Conservation (phyloP, 768 basidiomycete species). For the Hypholoma fasciculare region DNA sequence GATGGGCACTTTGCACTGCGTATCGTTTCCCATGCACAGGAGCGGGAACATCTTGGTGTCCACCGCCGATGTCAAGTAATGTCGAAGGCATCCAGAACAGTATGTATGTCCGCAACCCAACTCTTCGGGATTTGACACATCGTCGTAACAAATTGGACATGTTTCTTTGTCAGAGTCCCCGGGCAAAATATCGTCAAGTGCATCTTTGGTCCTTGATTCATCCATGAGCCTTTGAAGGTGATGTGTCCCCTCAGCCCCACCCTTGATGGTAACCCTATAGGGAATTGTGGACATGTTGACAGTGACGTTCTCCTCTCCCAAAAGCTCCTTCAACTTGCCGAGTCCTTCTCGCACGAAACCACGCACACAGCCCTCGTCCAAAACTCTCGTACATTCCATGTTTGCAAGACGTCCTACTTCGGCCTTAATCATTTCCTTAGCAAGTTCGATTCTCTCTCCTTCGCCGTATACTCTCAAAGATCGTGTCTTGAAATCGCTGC, state of each 20-base stretch:
- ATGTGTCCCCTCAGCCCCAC: constrained; percentile 56
- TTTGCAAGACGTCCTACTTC: constrained; percentile 49
- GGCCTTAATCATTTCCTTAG: constrained; percentile 41
- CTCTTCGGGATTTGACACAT: constrained; percentile 37
- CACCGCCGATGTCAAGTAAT: constrained; percentile 43
- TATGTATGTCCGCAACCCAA: constrained; percentile 51
- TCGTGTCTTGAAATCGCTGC: constrained; percentile 44
- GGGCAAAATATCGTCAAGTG: background rate
- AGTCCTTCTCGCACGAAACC: constrained; percentile 55
- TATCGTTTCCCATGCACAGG: constrained; percentile 61
- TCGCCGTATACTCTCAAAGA: constrained; percentile 49
- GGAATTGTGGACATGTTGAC: constrained; percentile 38
- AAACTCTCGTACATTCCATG: constrained; percentile 22
- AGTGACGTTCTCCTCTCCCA: constrained; percentile 54
- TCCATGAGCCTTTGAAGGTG: constrained; percentile 43
- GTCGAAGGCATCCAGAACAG: constrained; percentile 48
- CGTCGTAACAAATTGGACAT: constrained; percentile 60
- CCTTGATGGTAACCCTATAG: constrained; percentile 48
- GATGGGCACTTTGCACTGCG: constrained; percentile 52
- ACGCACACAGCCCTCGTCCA: constrained; percentile 41
- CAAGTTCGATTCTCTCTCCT: constrained; percentile 35
- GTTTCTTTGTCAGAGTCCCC: constrained; percentile 13
- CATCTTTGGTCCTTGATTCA: constrained; percentile 28
- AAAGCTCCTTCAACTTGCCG: constrained; percentile 45
- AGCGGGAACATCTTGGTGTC: constrained; percentile 56